phyloP scores from a whole-genome alignment of 805 yeast species.

The Alloascoidea africana region DNA sequence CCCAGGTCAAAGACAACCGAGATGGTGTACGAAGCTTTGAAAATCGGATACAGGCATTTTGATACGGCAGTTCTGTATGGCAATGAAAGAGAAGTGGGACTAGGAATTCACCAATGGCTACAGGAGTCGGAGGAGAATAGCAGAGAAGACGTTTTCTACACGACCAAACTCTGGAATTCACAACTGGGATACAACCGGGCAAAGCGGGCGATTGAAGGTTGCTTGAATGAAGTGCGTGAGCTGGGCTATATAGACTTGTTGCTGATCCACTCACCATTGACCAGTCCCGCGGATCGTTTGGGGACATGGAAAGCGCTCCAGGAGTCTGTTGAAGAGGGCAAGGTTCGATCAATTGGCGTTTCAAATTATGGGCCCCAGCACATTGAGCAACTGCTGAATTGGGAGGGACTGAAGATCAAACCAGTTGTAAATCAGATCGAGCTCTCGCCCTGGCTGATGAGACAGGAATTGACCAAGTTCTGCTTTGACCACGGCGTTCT shows the following conservation, averaged over 20 bases:
- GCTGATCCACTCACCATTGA: slow-evolving; percentile 42
- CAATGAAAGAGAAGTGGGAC: slow-evolving; percentile 47
- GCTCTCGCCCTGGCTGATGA: slow-evolving; percentile 71
- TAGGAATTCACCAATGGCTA: slow-evolving; percentile 40
- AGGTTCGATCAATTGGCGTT: slow-evolving; percentile 54
- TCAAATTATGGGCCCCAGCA: slow-evolving; percentile 57
- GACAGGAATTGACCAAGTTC: slow-evolving; percentile 45
- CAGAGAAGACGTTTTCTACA: slow-evolving; percentile 40
- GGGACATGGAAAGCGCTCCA: slow-evolving; percentile 64
- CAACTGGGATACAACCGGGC: slow-evolving; percentile 47
- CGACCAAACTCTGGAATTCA: slow-evolving; percentile 63
- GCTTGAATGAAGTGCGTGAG: slow-evolving; percentile 33
- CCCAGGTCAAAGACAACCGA: slow-evolving; percentile 23
- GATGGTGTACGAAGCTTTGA: slow-evolving; percentile 40
- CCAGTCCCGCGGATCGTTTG: slow-evolving; percentile 30
- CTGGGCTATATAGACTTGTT: slow-evolving; percentile 60
- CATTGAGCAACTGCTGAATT: slow-evolving; percentile 39
- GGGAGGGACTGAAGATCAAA: slow-evolving; percentile 35
- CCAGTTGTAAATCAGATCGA: slow-evolving; percentile 78
- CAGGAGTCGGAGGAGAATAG: slow-evolving; percentile 26
- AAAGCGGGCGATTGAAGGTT: slow-evolving; percentile 37
- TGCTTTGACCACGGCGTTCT: slow-evolving; percentile 38
- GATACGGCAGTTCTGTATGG: slow-evolving; percentile 59
- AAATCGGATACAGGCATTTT: slow-evolving; percentile 56
- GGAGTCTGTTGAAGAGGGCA: slow-evolving; percentile 46